Evolutionary conservation across 2,329 filamentous ascomycete species (phyloP), one percentile per base, ranked within the genome.

Genomic region (Scorias spongiosa): DNA sequence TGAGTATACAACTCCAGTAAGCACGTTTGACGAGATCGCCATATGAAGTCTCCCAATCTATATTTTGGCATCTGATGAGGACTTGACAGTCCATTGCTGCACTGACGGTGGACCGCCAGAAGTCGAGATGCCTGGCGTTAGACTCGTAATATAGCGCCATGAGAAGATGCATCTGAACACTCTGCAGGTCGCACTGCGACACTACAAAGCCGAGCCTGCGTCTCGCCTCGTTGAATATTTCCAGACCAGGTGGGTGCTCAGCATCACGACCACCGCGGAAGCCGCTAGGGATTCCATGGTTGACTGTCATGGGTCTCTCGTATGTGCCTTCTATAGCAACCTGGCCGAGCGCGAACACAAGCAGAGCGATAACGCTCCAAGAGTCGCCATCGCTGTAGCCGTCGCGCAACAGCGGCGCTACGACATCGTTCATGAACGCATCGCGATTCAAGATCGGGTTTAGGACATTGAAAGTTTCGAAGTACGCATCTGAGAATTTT

Each of bases 171-270:
- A 76, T 69, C 51, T 80, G 76, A 7, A 78, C 66, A 46, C 72
- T 76, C 50, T 78, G 74, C 20, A 80, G 56, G 41, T 67, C 74
- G 52, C 68, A 74, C 18, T 74, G 68, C 1, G 70, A 70, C 43
- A 72, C 53, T 9, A 70, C 65, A 53, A 77, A 78, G 0, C 76
- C 76, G 54, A 78, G 66, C n/a, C 74, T 65, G 46, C 68, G 69
- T 42, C 76, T 66, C 12, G 75, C 76, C 56, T 79, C 76, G 48
- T 80, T 80, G 58, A 79, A 80, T 30, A 77, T 66, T 1, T 66
- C 65, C 2, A 80, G 55, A 0, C 76, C 76, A 0, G 76, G 76
- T 2, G 75, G 75, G 14, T 62, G 63, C 11, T 65, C 62, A 2
- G 57, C 51, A 36, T 36, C 15, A 2, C 67, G 66, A 1, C 73